These are phyloP conservation scores for Turritis glabra DNA, from an alignment of 345 rosid species.

Conservation along the genomic window DNA sequence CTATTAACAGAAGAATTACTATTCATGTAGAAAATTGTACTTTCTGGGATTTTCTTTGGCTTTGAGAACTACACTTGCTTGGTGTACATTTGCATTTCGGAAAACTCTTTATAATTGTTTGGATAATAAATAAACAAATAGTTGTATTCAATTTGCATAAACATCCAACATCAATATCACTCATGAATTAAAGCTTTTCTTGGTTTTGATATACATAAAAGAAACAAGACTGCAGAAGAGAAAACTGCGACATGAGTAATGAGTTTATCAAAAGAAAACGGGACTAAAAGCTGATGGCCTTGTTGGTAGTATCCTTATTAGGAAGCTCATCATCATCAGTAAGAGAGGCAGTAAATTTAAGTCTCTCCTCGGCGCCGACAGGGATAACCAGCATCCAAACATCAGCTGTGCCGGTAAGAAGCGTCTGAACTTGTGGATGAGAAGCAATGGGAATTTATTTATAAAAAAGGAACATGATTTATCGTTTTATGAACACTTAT, in stretches of 20 bases:
- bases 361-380: slow-evolving; percentile 68
- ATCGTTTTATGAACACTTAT: too few relatives aligned
- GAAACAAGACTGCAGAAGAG: too few relatives aligned
- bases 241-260: too few relatives aligned
- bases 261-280: slow-evolving; percentile 12
- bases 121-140: slow-evolving; percentile 27
- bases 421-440: slow-evolving; percentile 74
- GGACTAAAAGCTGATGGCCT: slow-evolving; percentile 13
- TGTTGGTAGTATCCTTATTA: slow-evolving; percentile 17
- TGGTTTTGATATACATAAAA: background rate
- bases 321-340: slow-evolving; percentile 21
- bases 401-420: slow-evolving; percentile 75
- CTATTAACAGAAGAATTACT: slow-evolving; percentile 23
- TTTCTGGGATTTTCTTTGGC: background rate
- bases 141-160: background rate
- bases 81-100: slow-evolving; percentile 20
- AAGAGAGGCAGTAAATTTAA: slow-evolving; percentile 52
- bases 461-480: background rate
- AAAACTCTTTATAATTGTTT: too few relatives aligned
- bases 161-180: background rate
- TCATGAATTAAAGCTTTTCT: background rate
- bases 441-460: slow-evolving; percentile 59
- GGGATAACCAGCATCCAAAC: slow-evolving; percentile 89
- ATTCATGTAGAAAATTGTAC: slow-evolving; percentile 17
- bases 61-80: slow-evolving; percentile 23